phyloP scores from a whole-genome alignment of 2,329 filamentous ascomycete genomes.

The Diplodia mutila region DNA sequence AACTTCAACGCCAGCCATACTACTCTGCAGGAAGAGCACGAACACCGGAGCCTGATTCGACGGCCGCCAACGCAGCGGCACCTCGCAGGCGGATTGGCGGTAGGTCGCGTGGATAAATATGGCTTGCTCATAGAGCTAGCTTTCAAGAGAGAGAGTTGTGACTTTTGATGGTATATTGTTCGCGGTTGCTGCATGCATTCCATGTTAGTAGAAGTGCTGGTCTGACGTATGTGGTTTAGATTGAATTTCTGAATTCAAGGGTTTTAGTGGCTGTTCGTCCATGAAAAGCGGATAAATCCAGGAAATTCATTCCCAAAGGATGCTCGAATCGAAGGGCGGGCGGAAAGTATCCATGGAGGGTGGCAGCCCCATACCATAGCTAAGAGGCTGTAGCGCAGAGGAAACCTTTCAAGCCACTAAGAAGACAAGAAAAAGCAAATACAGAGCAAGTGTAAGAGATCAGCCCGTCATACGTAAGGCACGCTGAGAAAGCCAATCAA shows the following conservation, averaged over 20 bases:
- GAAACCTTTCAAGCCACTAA: neutral
- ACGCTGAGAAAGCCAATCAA: neutral
- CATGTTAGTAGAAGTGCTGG: too few species aligned
- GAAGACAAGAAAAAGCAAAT: neutral
- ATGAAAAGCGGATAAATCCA: too few species aligned
- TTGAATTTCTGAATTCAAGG: too few species aligned
- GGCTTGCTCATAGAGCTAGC: neutral
- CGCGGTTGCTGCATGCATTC: too few species aligned
- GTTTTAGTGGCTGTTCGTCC: too few species aligned
- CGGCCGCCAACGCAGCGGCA: neutral
- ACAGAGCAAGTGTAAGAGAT: neutral
- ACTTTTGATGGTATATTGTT: neutral
- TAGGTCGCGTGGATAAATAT: conserved; percentile 6
- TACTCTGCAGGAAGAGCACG: neutral
- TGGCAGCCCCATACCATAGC: neutral
- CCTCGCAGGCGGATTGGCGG: neutral
- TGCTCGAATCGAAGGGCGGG: neutral
- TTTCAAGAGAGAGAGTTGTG: neutral
- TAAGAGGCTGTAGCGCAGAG: neutral
- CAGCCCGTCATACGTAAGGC: neutral
- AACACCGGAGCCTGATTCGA: neutral
- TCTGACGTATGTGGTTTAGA: neutral
- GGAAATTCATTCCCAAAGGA: too few species aligned
- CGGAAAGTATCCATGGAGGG: neutral
- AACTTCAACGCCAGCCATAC: neutral